Conservation (phyloP, 2,329 filamentous ascomycete species). For the Penicillium sp. region DNA sequence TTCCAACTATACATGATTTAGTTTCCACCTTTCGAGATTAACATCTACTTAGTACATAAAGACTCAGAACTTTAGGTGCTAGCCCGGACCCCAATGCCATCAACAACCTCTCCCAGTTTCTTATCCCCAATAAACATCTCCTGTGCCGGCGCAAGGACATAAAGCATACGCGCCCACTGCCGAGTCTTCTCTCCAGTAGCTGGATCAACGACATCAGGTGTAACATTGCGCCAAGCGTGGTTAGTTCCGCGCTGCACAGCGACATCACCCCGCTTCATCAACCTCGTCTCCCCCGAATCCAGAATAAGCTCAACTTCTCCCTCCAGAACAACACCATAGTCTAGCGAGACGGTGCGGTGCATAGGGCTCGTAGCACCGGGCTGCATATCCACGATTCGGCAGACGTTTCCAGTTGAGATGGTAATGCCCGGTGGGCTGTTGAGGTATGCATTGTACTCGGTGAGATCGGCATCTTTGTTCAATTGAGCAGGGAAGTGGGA, state of each 20-base stretch:
- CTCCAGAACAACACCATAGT: conserved; percentile 58
- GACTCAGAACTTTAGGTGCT: conserved; percentile 15
- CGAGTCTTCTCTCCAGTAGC: conserved; percentile 12
- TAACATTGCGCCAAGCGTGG: conserved; percentile 54
- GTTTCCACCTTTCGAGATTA: no score
- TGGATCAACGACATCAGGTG: conserved; percentile 16
- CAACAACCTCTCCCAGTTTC: conserved; percentile 31
- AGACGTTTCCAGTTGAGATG: conserved; percentile 44
- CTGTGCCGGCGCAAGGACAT: conserved; percentile 25
- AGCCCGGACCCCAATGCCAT: conserved; percentile 21
- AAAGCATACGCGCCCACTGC: conserved; percentile 30
- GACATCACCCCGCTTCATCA: conserved; percentile 55
- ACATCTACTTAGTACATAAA: no score
- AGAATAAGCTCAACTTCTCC: conserved; percentile 54
- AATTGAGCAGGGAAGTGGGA: conserved; percentile 37
- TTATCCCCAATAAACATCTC: conserved; percentile 26
- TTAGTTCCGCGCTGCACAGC: conserved; percentile 57
- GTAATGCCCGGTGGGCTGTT: conserved; percentile 35
- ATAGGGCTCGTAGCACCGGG: conserved; percentile 41
- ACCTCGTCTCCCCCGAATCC: conserved; percentile 50
- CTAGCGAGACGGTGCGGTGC: conserved; percentile 56
- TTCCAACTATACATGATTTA: no score
- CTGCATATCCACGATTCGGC: conserved; percentile 51
- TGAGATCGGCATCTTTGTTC: conserved; percentile 38
- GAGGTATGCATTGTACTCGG: conserved; percentile 28